These are phyloP conservation scores for Beauveria sp. DNA, from an alignment of 2,329 filamentous ascomycete species.

Conservation along the genomic window DNA sequence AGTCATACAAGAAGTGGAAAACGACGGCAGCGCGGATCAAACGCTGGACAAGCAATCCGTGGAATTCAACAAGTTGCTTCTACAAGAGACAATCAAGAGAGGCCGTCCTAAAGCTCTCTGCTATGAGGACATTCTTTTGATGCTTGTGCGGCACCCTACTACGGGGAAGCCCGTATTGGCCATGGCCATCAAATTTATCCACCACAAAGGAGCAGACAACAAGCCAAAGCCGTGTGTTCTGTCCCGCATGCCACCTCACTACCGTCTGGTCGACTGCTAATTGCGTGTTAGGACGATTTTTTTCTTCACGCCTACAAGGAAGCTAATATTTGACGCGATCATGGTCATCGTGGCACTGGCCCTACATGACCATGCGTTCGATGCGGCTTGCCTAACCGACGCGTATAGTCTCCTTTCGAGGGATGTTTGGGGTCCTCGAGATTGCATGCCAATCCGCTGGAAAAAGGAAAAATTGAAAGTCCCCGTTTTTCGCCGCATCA, in stretches of 20 bases:
- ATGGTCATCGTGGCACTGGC: constrained; percentile 20
- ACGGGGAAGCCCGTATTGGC: constrained; percentile 10
- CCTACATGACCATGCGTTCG: constrained; percentile 19
- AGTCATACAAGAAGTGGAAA: constrained; percentile 9
- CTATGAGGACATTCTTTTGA: constrained; percentile 24
- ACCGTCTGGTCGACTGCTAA: constrained; percentile 2
- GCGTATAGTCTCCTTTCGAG: constrained; percentile 14
- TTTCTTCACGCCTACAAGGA: constrained; percentile 20
- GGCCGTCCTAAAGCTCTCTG: constrained; percentile 21
- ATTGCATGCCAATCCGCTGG: constrained; percentile 18
- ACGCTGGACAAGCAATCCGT: constrained; percentile 16
- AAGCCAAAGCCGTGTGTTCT: no score
- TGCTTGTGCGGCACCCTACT: constrained; percentile 19
- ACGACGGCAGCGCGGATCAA: neutral
- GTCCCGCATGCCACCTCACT: no score
- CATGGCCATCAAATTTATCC: no score
- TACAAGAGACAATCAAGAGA: constrained; percentile 16
- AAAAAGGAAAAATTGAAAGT: constrained; percentile 21
- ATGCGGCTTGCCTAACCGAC: constrained; percentile 17
- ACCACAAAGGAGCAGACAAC: no score
- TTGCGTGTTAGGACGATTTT: constrained; percentile 19
- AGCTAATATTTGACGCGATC: constrained; percentile 21
- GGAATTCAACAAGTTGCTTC: constrained; percentile 17
- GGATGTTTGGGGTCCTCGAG: constrained; percentile 13
- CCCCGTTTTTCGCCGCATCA: constrained; percentile 18